phyloP scores from a whole-genome alignment of 495 filamentous ascomycete species.

The Talaromyces wortmannii region DNA sequence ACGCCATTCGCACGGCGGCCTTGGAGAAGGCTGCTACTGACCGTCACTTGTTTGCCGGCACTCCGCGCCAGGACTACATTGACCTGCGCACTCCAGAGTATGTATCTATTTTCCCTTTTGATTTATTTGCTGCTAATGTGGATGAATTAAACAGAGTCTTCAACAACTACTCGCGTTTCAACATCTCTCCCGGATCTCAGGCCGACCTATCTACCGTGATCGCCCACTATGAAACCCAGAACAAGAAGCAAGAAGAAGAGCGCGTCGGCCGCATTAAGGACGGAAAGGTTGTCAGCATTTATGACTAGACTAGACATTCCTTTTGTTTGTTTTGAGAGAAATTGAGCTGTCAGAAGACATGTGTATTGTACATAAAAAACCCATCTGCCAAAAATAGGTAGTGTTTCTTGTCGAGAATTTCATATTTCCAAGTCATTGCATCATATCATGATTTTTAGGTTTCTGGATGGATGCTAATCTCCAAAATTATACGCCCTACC shows the following conservation, averaged over 20 bases:
- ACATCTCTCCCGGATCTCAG: constrained; percentile 54
- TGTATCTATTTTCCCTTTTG: constrained; percentile 17
- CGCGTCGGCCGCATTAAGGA: constrained; percentile 36
- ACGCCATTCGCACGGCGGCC: constrained; percentile 54
- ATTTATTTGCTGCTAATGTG: constrained; percentile 2
- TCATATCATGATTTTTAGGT: not conserved
- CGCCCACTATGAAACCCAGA: constrained; percentile 55
- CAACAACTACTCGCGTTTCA: constrained; percentile 54
- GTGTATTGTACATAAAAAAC: constrained; percentile 6
- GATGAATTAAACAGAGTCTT: constrained; percentile 40
- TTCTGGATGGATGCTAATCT: constrained; percentile 15
- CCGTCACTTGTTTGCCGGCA: constrained; percentile 56
- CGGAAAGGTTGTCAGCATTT: constrained; percentile 34
- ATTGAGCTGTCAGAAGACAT: constrained; percentile 16
- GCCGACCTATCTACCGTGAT: constrained; percentile 54
- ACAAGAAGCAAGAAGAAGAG: constrained; percentile 44
- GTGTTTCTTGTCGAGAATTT: not conserved
- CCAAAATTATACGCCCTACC: constrained; percentile 40
- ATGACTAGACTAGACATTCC: constrained; percentile 22
- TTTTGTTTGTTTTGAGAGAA: constrained; percentile 12
- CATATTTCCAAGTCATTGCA: not conserved
- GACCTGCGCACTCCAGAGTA: constrained; percentile 66
- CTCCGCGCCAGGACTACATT: constrained; percentile 33
- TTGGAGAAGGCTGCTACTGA: constrained; percentile 67
- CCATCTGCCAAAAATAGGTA: not conserved